Percentiles rank a stretch among this genome's conserved stretches.
These are phyloP conservation scores for Ceratocystis destructans DNA, from an alignment of 2,329 filamentous ascomycete species.

Conservation along the genomic window DNA sequence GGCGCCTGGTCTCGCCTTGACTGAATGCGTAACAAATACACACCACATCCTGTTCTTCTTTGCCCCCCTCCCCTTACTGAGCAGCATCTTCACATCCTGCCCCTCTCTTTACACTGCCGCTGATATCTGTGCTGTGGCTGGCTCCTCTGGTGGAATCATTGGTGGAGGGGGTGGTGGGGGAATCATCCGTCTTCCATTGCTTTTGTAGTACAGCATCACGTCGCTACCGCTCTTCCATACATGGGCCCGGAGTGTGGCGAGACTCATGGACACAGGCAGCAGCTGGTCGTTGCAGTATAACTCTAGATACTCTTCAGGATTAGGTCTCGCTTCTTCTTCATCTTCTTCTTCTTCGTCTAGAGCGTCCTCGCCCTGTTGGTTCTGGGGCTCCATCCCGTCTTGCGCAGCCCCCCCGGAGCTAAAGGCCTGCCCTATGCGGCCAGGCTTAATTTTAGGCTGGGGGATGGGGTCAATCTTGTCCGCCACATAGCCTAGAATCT, in stretches of 20 bases:
- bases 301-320: slow-evolving; percentile 86
- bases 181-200: slow-evolving; percentile 68
- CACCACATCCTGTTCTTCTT: background rate
- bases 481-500: slow-evolving; percentile 82
- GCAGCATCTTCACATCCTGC: background rate
- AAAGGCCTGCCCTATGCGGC: background rate
- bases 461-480: slow-evolving; percentile 72
- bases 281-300: slow-evolving; percentile 84
- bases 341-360: slow-evolving; percentile 29
- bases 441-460: background rate
- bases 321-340: slow-evolving; percentile 40
- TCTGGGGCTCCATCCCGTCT: background rate
- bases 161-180: slow-evolving; percentile 26
- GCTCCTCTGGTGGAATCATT: slow-evolving; percentile 20
- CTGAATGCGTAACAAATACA: background rate
- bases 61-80: background rate
- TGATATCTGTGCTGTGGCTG: slow-evolving; percentile 7
- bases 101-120: slow-evolving; percentile 4
- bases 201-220: slow-evolving; percentile 78
- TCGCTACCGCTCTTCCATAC: slow-evolving; percentile 94
- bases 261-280: slow-evolving; percentile 70
- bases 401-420: background rate
- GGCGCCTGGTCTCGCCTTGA: slow-evolving; percentile 3
- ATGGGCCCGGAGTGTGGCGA: slow-evolving; percentile 84
- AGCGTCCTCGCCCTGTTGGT: background rate